Conservation (phyloP, 1,284 basidiomycete genomes). For the Ganoderma boninense region DNA sequence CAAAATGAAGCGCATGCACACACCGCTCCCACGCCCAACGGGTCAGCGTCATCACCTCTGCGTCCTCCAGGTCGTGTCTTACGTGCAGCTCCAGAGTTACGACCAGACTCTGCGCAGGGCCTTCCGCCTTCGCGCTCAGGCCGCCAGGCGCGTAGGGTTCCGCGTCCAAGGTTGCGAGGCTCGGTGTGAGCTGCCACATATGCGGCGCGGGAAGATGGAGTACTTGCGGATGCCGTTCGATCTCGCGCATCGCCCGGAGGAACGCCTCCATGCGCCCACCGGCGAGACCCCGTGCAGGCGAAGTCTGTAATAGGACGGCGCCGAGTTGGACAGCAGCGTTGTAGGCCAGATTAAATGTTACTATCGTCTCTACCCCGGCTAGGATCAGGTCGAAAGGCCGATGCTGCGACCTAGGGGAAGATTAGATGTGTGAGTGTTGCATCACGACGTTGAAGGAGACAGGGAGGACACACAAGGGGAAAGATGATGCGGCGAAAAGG, state of each 20-base stretch:
- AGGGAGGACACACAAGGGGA: slow-evolving; percentile 56
- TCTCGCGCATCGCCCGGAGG: slow-evolving; percentile 82
- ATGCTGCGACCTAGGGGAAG: slow-evolving; percentile 59
- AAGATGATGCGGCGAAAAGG: slow-evolving; percentile 51
- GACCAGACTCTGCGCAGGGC: slow-evolving; percentile 63
- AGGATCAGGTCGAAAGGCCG: slow-evolving; percentile 77
- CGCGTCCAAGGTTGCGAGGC: slow-evolving; percentile 38
- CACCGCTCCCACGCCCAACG: slow-evolving; percentile 77
- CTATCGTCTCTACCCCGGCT: slow-evolving; percentile 74
- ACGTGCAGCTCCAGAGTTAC: slow-evolving; percentile 87
- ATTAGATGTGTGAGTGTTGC: neutral
- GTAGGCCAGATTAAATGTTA: slow-evolving; percentile 86
- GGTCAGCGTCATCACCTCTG: slow-evolving; percentile 77
- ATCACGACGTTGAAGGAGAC: neutral
- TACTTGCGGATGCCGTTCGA: slow-evolving; percentile 83
- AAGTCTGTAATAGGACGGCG: slow-evolving; percentile 86
- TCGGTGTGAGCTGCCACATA: slow-evolving; percentile 84
- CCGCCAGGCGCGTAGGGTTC: slow-evolving; percentile 29
- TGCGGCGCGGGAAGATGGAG: slow-evolving; percentile 83
- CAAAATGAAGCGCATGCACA: slow-evolving; percentile 47
- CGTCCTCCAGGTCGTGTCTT: slow-evolving; percentile 70
- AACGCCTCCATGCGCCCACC: slow-evolving; percentile 81
- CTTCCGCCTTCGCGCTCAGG: slow-evolving; percentile 33
- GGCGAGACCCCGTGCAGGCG: slow-evolving; percentile 68
- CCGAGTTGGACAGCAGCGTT: slow-evolving; percentile 82